Evolutionary conservation across 2,329 filamentous ascomycete genomes (phyloP).

Genomic region (Xylariaceae sp.): DNA sequence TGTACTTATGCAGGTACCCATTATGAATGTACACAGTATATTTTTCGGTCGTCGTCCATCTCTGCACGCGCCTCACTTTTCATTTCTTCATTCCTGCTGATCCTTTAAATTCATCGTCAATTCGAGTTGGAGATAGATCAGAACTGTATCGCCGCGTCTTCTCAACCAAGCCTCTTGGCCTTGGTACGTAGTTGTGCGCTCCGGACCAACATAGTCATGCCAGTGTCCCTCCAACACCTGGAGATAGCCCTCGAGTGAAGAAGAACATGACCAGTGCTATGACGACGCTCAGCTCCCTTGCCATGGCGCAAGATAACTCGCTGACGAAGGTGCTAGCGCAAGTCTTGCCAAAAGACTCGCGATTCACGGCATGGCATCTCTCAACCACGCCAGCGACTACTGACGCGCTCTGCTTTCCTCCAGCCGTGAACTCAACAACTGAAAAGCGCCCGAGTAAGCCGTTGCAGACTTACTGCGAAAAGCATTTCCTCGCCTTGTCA

Average conservation of each 20-base stretch:
- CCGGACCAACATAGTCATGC: background rate
- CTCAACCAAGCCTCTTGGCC: background rate
- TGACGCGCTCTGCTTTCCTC: conserved; percentile 71
- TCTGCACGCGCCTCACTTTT: background rate
- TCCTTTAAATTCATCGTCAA: background rate
- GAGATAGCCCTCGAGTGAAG: background rate
- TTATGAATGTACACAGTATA: background rate
- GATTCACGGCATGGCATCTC: conserved; percentile 74
- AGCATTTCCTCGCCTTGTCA: conserved; percentile 62
- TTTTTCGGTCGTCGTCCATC: background rate
- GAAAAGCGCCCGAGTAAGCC: conserved; percentile 35
- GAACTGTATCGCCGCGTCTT: background rate
- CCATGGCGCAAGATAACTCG: conserved; percentile 23
- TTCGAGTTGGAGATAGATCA: background rate
- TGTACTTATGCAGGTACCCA: background rate
- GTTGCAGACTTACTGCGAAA: conserved; percentile 69
- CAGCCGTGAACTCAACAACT: conserved; percentile 47
- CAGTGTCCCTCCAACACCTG: background rate
- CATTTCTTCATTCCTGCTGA: background rate
- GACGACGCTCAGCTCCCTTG: conserved; percentile 5
- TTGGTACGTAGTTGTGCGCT: background rate
- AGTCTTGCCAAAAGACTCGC: conserved; percentile 48
- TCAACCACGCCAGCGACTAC: conserved; percentile 75
- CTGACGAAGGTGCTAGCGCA: conserved; percentile 41
- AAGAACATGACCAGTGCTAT: conserved; percentile 17